These are phyloP conservation scores for Fusarium tupiense DNA, from an alignment of 2,329 filamentous ascomycete species.

Conservation along the genomic window DNA sequence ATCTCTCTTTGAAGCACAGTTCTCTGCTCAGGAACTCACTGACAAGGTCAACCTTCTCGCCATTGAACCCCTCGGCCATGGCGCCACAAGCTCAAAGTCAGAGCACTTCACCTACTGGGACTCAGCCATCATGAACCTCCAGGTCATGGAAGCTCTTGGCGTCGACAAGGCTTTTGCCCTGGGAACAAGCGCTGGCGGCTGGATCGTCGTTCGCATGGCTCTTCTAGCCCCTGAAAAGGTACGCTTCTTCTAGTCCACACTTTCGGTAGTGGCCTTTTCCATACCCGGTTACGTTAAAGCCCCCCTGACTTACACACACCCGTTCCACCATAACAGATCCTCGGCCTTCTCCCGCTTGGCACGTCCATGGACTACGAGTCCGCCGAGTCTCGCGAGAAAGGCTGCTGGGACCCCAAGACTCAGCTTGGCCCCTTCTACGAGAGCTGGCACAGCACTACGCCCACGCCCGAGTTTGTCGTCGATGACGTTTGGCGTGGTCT, in stretches of 20 bases:
- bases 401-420: conserved; percentile 60
- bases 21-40: conserved; percentile 52
- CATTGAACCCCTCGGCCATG: conserved; percentile 64
- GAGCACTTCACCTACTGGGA: conserved; percentile 68
- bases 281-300: conserved; percentile 1
- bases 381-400: conserved; percentile 53
- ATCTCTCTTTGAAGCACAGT: conserved; percentile 57
- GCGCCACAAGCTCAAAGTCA: conserved; percentile 52
- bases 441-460: conserved; percentile 50
- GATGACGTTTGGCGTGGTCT: conserved; percentile 58
- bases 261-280: neutral
- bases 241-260: conserved; percentile 23
- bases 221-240: conserved; percentile 60
- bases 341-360: conserved; percentile 59
- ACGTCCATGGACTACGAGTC: conserved; percentile 66
- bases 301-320: conserved; percentile 11
- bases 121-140: conserved; percentile 62
- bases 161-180: conserved; percentile 60
- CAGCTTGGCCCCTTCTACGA: conserved; percentile 55
- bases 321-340: conserved; percentile 48
- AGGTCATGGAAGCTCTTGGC: conserved; percentile 63
- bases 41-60: conserved; percentile 59
- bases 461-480: conserved; percentile 59
- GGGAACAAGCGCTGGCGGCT: conserved; percentile 63
- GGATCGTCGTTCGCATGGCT: conserved; percentile 61